Evolutionary conservation across 2,329 filamentous ascomycete species (phyloP).

Genomic region (Pseudocercospora fijiensis): DNA sequence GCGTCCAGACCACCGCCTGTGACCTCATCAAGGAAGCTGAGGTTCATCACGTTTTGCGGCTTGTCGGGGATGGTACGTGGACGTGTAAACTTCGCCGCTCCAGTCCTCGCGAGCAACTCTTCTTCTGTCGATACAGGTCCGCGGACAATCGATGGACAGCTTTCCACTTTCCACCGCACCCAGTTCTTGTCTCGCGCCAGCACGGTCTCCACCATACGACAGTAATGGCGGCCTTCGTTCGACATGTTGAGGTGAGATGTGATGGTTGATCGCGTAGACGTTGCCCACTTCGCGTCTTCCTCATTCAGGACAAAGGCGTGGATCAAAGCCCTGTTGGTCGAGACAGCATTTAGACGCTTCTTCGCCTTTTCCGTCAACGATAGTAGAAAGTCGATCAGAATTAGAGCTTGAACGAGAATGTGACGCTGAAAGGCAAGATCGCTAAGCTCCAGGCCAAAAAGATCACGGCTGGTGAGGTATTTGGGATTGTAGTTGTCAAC

Average conservation of each 20-base stretch:
- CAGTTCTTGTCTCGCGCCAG: conserved; percentile 96
- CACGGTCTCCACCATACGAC: conserved; percentile 94
- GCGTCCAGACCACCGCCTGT: conserved; percentile 64
- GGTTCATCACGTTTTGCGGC: conserved; percentile 70
- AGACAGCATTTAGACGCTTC: conserved; percentile 68
- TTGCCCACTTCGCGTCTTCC: conserved; percentile 85
- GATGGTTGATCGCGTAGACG: conserved; percentile 73
- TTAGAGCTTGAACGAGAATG: conserved; percentile 90
- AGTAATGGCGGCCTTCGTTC: conserved; percentile 84
- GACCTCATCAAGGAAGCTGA: conserved; percentile 74
- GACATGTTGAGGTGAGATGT: conserved; percentile 66
- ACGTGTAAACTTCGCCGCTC: conserved; percentile 64
- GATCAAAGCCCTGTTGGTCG: conserved; percentile 78
- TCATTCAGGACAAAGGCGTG: conserved; percentile 75
- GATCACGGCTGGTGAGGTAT: conserved; percentile 93
- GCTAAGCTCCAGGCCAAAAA: conserved; percentile 95
- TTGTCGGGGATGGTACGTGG: conserved; percentile 68
- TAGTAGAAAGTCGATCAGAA: conserved; percentile 92
- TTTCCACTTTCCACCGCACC: conserved; percentile 97
- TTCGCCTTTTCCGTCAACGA: conserved; percentile 81
- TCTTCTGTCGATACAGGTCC: conserved; percentile 67
- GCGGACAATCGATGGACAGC: conserved; percentile 81
- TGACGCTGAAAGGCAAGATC: conserved; percentile 93
- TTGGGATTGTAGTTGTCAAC: conserved; percentile 88
- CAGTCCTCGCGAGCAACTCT: conserved; percentile 67